These are phyloP conservation scores for Zelopaecilomyces penicillatus DNA, from an alignment of 2,329 filamentous ascomycete genomes.

Conservation along the genomic window DNA sequence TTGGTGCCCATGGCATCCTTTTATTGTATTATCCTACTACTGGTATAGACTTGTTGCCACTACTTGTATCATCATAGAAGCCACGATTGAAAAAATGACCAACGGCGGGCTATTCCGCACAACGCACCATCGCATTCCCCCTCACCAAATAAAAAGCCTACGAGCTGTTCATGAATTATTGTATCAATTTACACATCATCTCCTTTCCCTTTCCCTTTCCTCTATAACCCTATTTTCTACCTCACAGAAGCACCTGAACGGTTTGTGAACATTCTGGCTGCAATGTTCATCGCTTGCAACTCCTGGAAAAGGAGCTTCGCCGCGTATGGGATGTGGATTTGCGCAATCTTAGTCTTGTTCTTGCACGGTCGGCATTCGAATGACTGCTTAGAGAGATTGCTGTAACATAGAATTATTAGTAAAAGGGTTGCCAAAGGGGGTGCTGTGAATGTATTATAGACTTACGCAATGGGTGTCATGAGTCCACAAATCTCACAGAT, in stretches of 20 bases:
- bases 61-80: background rate
- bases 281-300: conserved; percentile 96
- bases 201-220: conserved; percentile 6
- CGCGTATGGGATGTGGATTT: conserved; percentile 95
- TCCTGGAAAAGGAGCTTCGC: conserved; percentile 98
- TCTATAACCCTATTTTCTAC: conserved; percentile 22
- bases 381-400: conserved; percentile 87
- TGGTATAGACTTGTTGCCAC: conserved; percentile 11
- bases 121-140: conserved; percentile 1
- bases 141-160: conserved; percentile 2
- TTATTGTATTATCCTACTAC: conserved; percentile 13
- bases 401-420: conserved; percentile 26
- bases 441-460: conserved; percentile 20
- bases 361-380: conserved; percentile 97
- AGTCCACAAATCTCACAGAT: conserved; percentile 97
- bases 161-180: background rate
- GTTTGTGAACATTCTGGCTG: conserved; percentile 91
- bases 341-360: conserved; percentile 98
- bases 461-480: conserved; percentile 98
- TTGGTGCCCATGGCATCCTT: background rate
- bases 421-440: no score
- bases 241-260: conserved; percentile 67
- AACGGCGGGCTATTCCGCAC: conserved; percentile 4
- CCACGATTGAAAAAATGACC: background rate
- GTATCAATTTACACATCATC: conserved; percentile 4